Conservation (phyloP, 495 filamentous ascomycete species). For the Bryoglossum gracile region DNA sequence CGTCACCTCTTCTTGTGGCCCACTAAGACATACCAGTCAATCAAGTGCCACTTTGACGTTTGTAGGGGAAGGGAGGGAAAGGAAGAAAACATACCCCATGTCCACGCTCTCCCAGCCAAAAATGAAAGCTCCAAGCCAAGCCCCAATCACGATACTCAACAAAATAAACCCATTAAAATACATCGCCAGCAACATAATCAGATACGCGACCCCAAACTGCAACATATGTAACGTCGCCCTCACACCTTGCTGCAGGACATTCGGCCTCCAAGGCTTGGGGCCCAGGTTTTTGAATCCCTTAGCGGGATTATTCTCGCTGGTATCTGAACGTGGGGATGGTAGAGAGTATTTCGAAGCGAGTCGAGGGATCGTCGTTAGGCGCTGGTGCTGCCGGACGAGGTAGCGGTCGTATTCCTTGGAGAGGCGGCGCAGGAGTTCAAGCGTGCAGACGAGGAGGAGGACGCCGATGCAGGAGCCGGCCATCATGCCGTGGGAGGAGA, state of each 20-base stretch:
- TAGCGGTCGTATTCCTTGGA: conserved; percentile 54
- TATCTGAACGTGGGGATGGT: neutral
- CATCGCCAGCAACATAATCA: conserved; percentile 57
- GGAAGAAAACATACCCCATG: conserved; percentile 9
- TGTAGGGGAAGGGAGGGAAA: too few relatives aligned
- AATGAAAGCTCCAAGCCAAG: conserved; percentile 50
- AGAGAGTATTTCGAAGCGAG: too few relatives aligned
- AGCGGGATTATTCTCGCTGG: neutral
- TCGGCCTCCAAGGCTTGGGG: conserved; percentile 29
- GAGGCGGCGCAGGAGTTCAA: conserved; percentile 56
- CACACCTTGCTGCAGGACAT: conserved; percentile 49
- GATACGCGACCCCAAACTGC: conserved; percentile 64
- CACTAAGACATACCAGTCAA: conserved; percentile 3
- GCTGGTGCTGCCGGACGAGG: conserved; percentile 40
- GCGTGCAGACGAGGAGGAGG: conserved; percentile 51
- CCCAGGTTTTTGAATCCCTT: neutral
- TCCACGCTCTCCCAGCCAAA: conserved; percentile 48
- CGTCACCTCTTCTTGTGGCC: conserved; percentile 11
- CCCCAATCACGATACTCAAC: conserved; percentile 55
- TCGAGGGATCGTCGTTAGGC: neutral
- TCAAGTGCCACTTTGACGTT: neutral
- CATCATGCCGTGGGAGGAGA: conserved; percentile 53
- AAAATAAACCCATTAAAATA: conserved; percentile 46
- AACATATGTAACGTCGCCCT: conserved; percentile 55
- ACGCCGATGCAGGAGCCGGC: conserved; percentile 65